These are phyloP conservation scores for Parastagonospora avenae DNA, from an alignment of 2,329 filamentous ascomycete genomes.

Conservation along the genomic window DNA sequence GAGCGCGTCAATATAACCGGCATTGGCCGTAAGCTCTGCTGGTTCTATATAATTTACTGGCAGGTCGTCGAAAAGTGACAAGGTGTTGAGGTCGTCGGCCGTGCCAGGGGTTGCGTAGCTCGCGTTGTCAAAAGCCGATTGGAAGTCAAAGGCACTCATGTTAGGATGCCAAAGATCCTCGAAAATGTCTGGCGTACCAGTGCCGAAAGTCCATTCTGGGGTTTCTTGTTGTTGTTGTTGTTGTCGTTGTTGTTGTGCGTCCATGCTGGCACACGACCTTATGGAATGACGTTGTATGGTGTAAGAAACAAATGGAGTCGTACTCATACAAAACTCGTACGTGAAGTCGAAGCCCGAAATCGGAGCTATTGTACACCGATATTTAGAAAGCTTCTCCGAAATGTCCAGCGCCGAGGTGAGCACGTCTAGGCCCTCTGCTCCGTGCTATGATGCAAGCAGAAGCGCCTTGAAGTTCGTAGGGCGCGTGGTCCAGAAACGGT, in stretches of 20 bases:
- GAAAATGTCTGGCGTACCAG: background rate
- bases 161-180: background rate
- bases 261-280: no score
- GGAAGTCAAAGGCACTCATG: background rate
- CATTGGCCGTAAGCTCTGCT: background rate
- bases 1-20: background rate
- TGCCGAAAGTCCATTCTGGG: background rate
- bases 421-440: no score
- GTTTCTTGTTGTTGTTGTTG: background rate
- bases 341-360: background rate
- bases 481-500: no score
- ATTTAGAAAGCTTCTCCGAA: no score
- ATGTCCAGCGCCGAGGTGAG: no score
- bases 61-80: background rate
- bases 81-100: background rate
- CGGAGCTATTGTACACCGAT: background rate
- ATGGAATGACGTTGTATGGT: no score
- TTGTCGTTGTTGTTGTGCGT: background rate
- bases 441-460: no score
- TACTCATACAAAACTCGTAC: no score
- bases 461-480: no score
- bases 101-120: background rate
- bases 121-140: background rate
- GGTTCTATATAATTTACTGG: background rate
- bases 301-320: no score